These are phyloP conservation scores for Globisporangium middletonii DNA, from an alignment of 352 stramenopile species.

Conservation along the genomic window DNA sequence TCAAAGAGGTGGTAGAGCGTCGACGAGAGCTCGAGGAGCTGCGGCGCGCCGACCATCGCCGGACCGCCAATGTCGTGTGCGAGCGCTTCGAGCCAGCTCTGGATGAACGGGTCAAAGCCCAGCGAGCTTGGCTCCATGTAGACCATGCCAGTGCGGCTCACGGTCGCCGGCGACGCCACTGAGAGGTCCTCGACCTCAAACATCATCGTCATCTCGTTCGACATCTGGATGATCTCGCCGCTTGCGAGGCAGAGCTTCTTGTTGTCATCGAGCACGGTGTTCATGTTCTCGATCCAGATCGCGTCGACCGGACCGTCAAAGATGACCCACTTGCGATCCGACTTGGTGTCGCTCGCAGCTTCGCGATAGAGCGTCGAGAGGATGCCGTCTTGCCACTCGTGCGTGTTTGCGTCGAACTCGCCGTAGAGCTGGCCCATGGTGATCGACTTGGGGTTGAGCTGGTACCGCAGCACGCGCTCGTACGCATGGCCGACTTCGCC, in stretches of 20 bases:
- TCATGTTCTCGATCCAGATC: conserved; percentile 98
- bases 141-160: conserved; percentile 93
- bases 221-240: conserved; percentile 94
- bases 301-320: conserved; percentile 95
- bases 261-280: conserved; percentile 95
- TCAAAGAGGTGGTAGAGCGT: conserved; percentile 83
- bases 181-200: conserved; percentile 95
- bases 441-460: conserved; percentile 95
- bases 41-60: conserved; percentile 27
- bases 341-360: conserved; percentile 82
- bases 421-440: conserved; percentile 95
- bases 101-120: conserved; percentile 86
- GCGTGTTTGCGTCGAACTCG: conserved; percentile 93
- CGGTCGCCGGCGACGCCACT: conserved; percentile 91
- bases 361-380: conserved; percentile 87
- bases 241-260: conserved; percentile 94
- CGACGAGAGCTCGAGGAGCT: conserved; percentile 42
- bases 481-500: conserved; percentile 73
- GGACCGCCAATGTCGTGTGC: conserved; percentile 44
- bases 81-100: conserved; percentile 85
- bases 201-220: conserved; percentile 96
- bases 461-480: conserved; percentile 81
- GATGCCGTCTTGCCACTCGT: conserved; percentile 95
- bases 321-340: conserved; percentile 92
- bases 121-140: conserved; percentile 94